Percentiles rank a stretch among this genome's conserved stretches.
phyloP scores from a whole-genome alignment of 176 grass and related monocot genomes.

The Dactylis glomerata region DNA sequence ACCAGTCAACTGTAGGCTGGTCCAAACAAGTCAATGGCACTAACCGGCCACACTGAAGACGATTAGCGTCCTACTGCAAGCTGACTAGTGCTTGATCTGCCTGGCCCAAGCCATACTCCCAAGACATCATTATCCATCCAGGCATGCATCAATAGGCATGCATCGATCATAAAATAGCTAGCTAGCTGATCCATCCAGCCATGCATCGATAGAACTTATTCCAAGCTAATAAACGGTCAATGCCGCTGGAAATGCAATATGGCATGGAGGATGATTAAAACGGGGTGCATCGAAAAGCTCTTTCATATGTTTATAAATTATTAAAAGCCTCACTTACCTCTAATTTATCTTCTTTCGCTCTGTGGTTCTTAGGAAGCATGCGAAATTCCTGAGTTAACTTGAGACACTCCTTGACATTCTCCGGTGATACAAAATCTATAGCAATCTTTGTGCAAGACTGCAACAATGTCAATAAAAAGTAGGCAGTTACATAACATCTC shows the following conservation, averaged over 20 bases:
- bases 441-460: conserved; percentile 84
- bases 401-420: conserved; percentile 64
- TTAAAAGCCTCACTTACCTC: conserved; percentile 54
- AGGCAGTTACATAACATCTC: conserved; percentile 12
- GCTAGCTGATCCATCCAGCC: too few species aligned
- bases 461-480: background rate
- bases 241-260: background rate
- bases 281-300: background rate
- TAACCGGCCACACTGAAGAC: too few species aligned
- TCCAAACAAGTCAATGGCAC: too few species aligned
- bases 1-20: too few species aligned
- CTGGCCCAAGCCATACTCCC: too few species aligned
- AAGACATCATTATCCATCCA: too few species aligned
- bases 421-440: conserved; percentile 80
- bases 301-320: conserved; percentile 17
- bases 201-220: too few species aligned
- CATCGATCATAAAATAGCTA: too few species aligned
- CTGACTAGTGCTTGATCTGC: too few species aligned
- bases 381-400: conserved; percentile 70
- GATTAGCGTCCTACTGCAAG: too few species aligned
- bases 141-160: too few species aligned
- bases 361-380: conserved; percentile 57
- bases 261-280: conserved; percentile 15
- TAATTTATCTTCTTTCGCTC: conserved; percentile 79
- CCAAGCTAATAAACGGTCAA: background rate